Evolutionary conservation across 805 yeast species (phyloP), one percentile per base, ranked within the genome.

Genomic region (Zygoascus flipseniorum): DNA sequence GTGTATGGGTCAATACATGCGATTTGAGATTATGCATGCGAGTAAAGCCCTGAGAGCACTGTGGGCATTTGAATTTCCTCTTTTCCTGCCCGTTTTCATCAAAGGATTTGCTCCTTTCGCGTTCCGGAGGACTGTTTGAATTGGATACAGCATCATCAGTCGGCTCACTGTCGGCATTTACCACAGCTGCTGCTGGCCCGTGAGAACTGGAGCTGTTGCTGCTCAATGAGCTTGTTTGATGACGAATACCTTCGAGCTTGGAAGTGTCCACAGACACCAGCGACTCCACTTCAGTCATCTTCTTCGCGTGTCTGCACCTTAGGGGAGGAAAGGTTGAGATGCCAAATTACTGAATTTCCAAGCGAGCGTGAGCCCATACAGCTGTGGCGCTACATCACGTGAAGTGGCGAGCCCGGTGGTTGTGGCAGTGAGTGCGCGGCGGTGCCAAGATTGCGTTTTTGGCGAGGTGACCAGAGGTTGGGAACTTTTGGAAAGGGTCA

Each of bases 11-110:
- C 58, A 85, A 67, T 57, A 81, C 74, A 65, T 85, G 93, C 4
- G 86, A 78, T 52, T 84, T 84, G 72, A 86, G 74, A 61, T 85
- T 85, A 66, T 86, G 92, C 60, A 79, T 82, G 46, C 93, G 72
- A 2, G 88, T 80, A 68, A 85, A 85, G 0, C 79, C 71, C 58
- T 81, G 85, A 51, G 76, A 69, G 63, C 93, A 85, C 8, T 76
- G 73, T 16, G 76, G 72, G 64, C 93, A 85, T 18, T 67, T 68
- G 59, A 73, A 80, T 50, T 65, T 68, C 13, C 41, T 28, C 44
- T 42, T 42, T 16, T 35, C 39, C 8, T 13, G 39, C 5, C 39
- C 39, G 39, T 35, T 35, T n/a, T 35, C 39, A 35, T 35, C 39
- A 10, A 35, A 35, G 16, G 39, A 35, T 10, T n/a, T 11, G 39